Evolutionary conservation across 495 filamentous ascomycete genomes (phyloP).

Genomic region (Talaromyces stipitatus): DNA sequence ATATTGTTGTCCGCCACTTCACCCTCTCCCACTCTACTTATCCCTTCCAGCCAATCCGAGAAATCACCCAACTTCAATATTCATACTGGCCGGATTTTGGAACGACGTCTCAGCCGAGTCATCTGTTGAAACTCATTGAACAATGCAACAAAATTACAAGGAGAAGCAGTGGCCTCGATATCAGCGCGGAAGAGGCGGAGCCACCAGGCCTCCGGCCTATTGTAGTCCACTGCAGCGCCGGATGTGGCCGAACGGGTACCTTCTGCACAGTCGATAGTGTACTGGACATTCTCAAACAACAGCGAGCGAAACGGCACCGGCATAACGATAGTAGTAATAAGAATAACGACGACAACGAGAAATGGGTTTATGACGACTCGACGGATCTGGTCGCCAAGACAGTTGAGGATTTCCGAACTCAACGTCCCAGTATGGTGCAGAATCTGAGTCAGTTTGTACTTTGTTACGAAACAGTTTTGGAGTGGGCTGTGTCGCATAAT

Average conservation of each 20-base stretch:
- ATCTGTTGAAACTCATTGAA: slow-evolving; percentile 81
- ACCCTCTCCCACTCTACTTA: slow-evolving; percentile 65
- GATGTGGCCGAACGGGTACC: slow-evolving; percentile 89
- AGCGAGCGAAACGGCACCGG: slow-evolving; percentile 36
- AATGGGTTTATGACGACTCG: slow-evolving; percentile 47
- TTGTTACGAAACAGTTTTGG: slow-evolving; percentile 90
- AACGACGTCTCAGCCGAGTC: slow-evolving; percentile 77
- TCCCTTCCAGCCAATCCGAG: slow-evolving; percentile 80
- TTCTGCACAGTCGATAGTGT: slow-evolving; percentile 97
- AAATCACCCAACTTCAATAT: slow-evolving; percentile 94
- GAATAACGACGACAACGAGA: slow-evolving; percentile 32
- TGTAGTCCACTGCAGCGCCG: slow-evolving; percentile 91
- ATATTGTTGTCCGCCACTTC: slow-evolving; percentile 82
- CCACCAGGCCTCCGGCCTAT: slow-evolving; percentile 55
- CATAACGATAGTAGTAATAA: slow-evolving; percentile 26
- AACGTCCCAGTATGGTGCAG: slow-evolving; percentile 95
- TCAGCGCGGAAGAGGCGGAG: slow-evolving; percentile 45
- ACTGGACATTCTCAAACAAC: slow-evolving; percentile 83
- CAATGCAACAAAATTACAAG: slow-evolving; percentile 56
- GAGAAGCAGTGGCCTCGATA: slow-evolving; percentile 14
- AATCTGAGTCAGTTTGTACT: slow-evolving; percentile 90
- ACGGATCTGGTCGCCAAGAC: slow-evolving; percentile 76
- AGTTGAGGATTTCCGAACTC: slow-evolving; percentile 80
- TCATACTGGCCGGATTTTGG: slow-evolving; percentile 95
- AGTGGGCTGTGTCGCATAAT: slow-evolving; percentile 62